A percentile compares a stretch with the other conserved stretches of the same genome.
These are phyloP conservation scores for Ophiostoma himal-ulmi DNA, from an alignment of 2,329 filamentous ascomycete genomes.

Conservation along the genomic window DNA sequence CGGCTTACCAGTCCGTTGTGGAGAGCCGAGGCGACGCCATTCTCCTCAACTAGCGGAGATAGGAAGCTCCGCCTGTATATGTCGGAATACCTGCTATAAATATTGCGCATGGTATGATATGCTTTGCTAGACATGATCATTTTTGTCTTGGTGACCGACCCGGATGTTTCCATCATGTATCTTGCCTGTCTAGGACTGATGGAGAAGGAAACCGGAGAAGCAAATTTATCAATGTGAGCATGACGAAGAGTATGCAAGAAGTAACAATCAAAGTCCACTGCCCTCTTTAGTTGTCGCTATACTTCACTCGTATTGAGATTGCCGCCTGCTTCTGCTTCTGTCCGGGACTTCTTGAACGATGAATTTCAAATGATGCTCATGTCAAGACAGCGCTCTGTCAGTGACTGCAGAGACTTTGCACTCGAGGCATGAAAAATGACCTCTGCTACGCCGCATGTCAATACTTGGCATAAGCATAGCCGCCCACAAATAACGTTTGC, in stretches of 20 bases:
- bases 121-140: neutral
- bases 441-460: neutral
- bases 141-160: neutral
- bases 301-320: neutral
- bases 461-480: neutral
- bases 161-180: neutral
- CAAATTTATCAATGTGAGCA: neutral
- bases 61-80: conserved; percentile 1
- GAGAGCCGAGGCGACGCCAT: neutral
- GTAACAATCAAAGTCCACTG: neutral
- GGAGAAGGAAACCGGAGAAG: neutral
- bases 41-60: neutral
- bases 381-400: neutral
- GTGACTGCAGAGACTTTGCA: too few species aligned
- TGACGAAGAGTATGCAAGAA: neutral
- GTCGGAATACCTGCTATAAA: neutral
- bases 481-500: neutral
- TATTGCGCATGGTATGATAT: neutral
- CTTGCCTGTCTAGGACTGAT: neutral
- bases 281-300: neutral
- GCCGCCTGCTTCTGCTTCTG: neutral
- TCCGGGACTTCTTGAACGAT: neutral
- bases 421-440: too few species aligned
- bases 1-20: neutral
- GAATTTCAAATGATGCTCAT: neutral